phyloP scores from a whole-genome alignment of 345 rosid species.

The Geranium rotundifolium region DNA sequence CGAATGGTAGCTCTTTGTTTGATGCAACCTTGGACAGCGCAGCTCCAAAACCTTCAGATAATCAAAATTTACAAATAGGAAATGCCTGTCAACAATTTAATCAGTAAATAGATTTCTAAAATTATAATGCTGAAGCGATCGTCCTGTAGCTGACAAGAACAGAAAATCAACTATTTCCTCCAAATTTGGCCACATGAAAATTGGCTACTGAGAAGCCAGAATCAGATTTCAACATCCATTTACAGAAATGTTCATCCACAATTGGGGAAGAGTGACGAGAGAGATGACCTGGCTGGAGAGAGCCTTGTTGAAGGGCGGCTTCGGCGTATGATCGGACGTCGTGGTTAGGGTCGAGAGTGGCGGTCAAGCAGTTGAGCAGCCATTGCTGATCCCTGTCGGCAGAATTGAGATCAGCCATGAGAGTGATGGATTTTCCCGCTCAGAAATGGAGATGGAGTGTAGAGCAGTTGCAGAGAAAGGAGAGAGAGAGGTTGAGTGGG shows the following conservation, averaged over 20 bases:
- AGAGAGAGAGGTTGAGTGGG: background rate
- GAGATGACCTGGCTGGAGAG: slow-evolving; percentile 69
- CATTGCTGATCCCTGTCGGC: slow-evolving; percentile 81
- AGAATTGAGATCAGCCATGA: background rate
- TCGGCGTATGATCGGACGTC: slow-evolving; percentile 82
- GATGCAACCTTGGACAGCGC: slow-evolving; percentile 75
- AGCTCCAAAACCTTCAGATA: slow-evolving; percentile 56
- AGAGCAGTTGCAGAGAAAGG: background rate
- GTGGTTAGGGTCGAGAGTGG: slow-evolving; percentile 76
- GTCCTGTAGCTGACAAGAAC: too few relatives aligned
- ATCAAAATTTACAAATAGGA: background rate
- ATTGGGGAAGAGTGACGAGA: background rate
- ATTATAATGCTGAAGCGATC: background rate
- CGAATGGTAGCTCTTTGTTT: slow-evolving; percentile 56
- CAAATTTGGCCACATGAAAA: too few relatives aligned
- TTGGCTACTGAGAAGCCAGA: background rate
- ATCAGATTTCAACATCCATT: background rate
- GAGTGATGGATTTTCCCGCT: slow-evolving; percentile 15
- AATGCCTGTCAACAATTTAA: background rate
- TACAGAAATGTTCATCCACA: background rate
- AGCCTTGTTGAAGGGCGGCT: slow-evolving; percentile 70
- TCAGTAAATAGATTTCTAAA: background rate
- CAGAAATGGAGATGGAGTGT: background rate
- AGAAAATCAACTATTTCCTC: too few relatives aligned
- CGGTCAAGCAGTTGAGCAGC: slow-evolving; percentile 75